Evolutionary conservation across 208 protist species (phyloP).

Genomic region (Leishmania amazonensis): DNA sequence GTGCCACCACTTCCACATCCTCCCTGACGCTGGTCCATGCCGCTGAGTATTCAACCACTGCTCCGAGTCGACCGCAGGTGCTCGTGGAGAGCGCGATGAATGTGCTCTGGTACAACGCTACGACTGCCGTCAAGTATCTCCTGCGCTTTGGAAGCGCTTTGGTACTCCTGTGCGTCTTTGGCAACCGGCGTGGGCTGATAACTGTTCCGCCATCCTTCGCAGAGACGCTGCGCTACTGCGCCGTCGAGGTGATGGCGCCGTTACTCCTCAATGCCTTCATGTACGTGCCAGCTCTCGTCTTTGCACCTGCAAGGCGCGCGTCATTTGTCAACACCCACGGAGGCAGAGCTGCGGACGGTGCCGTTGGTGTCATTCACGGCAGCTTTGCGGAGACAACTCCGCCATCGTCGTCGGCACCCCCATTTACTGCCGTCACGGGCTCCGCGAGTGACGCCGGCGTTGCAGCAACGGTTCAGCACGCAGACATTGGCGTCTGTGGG

Average conservation of each 20-base stretch:
- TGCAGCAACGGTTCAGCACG: neutral
- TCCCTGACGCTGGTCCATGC: neutral
- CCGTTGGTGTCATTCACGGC: neutral
- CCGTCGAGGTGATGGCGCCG: conserved; percentile 3
- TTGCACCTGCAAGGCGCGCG: neutral
- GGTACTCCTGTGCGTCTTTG: conserved; percentile 25
- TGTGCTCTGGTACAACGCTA: conserved; percentile 20
- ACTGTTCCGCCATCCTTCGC: conserved; percentile 21
- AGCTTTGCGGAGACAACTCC: neutral
- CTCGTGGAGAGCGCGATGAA: neutral
- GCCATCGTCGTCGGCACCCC: neutral
- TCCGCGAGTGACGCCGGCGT: neutral
- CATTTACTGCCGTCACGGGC: neutral
- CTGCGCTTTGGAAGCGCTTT: conserved; percentile 43
- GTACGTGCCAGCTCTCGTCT: conserved; percentile 3
- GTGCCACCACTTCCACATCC: neutral
- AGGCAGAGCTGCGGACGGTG: neutral
- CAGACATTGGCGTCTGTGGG: neutral
- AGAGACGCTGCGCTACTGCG: conserved; percentile 5
- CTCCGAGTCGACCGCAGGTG: neutral
- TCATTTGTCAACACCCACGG: neutral
- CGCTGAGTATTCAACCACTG: too few relatives aligned
- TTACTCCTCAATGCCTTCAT: conserved; percentile 8
- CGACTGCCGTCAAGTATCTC: conserved; percentile 32
- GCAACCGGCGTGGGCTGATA: conserved; percentile 25